Evolutionary conservation across 1,284 basidiomycete species (phyloP).

Genomic region (Cerrena zonata): DNA sequence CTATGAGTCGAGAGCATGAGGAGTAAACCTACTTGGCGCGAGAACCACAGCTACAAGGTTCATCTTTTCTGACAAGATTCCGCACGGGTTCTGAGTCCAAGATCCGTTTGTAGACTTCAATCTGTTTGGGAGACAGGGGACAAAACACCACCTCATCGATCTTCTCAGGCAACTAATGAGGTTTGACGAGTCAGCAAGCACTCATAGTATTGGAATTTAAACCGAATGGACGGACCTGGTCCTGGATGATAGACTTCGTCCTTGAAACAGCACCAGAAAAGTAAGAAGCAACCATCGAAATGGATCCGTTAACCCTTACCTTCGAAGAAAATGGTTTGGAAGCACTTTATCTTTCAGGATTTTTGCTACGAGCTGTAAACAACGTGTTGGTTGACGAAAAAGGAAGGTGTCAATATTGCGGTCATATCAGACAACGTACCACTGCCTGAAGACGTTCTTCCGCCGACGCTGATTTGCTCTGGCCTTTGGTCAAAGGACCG

Average conservation of each 20-base stretch:
- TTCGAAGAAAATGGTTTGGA: slow-evolving; percentile 71
- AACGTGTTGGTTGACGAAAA: not conserved
- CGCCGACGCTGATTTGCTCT: slow-evolving; percentile 58
- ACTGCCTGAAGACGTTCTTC: slow-evolving; percentile 55
- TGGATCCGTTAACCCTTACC: slow-evolving; percentile 34
- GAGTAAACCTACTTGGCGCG: slow-evolving; percentile 1
- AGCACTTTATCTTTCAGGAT: slow-evolving; percentile 62
- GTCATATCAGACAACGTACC: slow-evolving; percentile 32
- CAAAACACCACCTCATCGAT: slow-evolving; percentile 86
- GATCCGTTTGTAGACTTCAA: slow-evolving; percentile 65
- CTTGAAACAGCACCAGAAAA: slow-evolving; percentile 32
- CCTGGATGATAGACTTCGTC: slow-evolving; percentile 75
- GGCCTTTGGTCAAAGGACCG: slow-evolving; percentile 62
- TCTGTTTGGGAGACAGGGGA: slow-evolving; percentile 66
- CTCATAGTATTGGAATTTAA: not conserved
- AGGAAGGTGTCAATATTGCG: not conserved
- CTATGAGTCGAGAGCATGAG: not conserved
- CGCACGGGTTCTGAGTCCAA: slow-evolving; percentile 56
- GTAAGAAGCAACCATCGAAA: not conserved
- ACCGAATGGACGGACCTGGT: slow-evolving; percentile 43
- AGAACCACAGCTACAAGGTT: slow-evolving; percentile 69
- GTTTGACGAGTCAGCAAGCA: not conserved
- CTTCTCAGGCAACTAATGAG: slow-evolving; percentile 67
- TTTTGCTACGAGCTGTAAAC: slow-evolving; percentile 45
- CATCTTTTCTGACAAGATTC: slow-evolving; percentile 60